Evolutionary conservation across 805 yeast genomes (phyloP).

Genomic region (Tetrapisispora pingtungensis): DNA sequence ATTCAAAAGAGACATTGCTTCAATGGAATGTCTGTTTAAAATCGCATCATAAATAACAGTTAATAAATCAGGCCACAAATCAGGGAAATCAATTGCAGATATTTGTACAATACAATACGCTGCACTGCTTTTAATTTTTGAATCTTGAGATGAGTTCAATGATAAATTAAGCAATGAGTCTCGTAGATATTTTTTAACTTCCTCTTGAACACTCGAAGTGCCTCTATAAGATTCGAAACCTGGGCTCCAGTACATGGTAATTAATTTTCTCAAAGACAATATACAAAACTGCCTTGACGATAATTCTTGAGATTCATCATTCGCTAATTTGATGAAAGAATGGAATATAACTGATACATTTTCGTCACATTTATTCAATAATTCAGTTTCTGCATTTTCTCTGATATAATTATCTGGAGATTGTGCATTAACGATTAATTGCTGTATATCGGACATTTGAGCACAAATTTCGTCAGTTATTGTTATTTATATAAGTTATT

Average conservation of each 20-base stretch:
- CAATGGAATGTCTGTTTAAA: constrained; percentile 30
- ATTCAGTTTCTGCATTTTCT: constrained; percentile 41
- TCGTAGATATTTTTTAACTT: constrained; percentile 44
- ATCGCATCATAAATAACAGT: constrained; percentile 37
- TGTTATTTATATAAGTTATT: too few relatives aligned
- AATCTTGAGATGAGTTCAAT: constrained; percentile 35
- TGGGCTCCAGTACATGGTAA: constrained; percentile 72
- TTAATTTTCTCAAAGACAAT: constrained; percentile 54
- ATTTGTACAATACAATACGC: constrained; percentile 75
- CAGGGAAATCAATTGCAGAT: constrained; percentile 86
- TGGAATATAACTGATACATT: constrained; percentile 42
- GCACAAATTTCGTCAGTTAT: too few relatives aligned
- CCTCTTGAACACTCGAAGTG: constrained; percentile 43
- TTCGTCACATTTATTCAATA: constrained; percentile 33
- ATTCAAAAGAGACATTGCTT: constrained; percentile 50
- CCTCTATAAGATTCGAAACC: constrained; percentile 71
- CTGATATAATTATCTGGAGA: constrained; percentile 44
- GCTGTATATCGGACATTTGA: neutral
- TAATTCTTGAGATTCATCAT: constrained; percentile 21
- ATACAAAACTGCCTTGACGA: constrained; percentile 52
- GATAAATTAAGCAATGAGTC: constrained; percentile 38
- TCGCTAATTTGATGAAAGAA: constrained; percentile 36
- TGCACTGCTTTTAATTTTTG: constrained; percentile 56
- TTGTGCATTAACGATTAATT: constrained; percentile 27
- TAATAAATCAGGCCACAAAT: constrained; percentile 81